Conservation (phyloP, 1,139 yeast species). For the Yamadazyma siamensis region DNA sequence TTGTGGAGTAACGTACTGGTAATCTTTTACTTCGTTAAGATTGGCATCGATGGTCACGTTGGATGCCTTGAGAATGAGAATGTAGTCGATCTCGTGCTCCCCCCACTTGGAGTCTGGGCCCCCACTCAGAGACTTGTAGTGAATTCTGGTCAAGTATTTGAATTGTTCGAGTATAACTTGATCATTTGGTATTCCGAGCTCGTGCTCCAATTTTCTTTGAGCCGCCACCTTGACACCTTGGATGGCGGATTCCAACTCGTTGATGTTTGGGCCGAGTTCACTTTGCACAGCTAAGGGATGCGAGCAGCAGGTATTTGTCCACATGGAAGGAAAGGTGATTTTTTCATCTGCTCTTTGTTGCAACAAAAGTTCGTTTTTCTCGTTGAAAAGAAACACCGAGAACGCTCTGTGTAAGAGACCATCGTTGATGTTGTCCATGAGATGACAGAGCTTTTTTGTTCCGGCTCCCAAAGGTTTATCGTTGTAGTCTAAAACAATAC, state of each 20-base stretch:
- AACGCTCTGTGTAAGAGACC: constrained; percentile 95
- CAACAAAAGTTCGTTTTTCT: constrained; percentile 68
- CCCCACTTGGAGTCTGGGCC: constrained; percentile 82
- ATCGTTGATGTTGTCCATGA: constrained; percentile 78
- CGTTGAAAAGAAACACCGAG: constrained; percentile 86
- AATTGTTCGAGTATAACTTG: constrained; percentile 68
- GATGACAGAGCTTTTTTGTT: constrained; percentile 87
- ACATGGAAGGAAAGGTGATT: constrained; percentile 91
- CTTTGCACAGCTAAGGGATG: constrained; percentile 86
- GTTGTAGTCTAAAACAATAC: constrained; percentile 86
- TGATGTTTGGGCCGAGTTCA: constrained; percentile 47
- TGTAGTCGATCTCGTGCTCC: constrained; percentile 96
- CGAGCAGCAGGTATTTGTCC: constrained; percentile 99
- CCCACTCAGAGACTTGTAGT: constrained; percentile 74
- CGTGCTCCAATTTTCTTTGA: constrained; percentile 86
- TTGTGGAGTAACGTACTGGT: constrained; percentile 64
- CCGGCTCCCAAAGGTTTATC: constrained; percentile 91
- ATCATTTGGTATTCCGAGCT: constrained; percentile 71
- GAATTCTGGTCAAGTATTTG: constrained; percentile 87
- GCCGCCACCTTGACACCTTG: constrained; percentile 87
- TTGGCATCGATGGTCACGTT: constrained; percentile 55
- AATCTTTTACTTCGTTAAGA: constrained; percentile 82
- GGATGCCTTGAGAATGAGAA: constrained; percentile 68
- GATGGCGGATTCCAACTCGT: constrained; percentile 49
- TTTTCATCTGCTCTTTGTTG: constrained; percentile 96